Evolutionary conservation across 495 filamentous ascomycete species (phyloP), one percentile per base, ranked within the genome.

Genomic region (Hypomontagnella submonticulosa): DNA sequence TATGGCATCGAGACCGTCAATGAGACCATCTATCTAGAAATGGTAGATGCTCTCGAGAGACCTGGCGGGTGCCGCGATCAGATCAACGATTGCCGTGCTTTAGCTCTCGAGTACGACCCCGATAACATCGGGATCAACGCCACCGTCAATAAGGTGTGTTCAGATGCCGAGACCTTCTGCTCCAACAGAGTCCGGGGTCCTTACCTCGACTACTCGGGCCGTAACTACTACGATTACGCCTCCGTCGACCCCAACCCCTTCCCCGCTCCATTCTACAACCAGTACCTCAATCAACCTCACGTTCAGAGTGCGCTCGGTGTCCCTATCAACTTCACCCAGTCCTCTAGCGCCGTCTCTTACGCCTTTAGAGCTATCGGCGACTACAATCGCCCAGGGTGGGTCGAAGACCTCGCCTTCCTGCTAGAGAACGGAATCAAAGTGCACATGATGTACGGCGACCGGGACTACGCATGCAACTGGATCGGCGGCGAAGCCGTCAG

Each of bases 1-100:
- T 95, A 92, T 66, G 85, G 84, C 13, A 82, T 92, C 12, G 71
- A 87, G 60, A 79, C 85, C 0, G 85, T 91, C 73, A 81, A 89
- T 67, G 75, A 85, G 56, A 79, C 83, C 1, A 57, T 77, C 6
- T 77, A 81, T 46, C 77, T 79, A 38, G 71, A 78, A 43, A 84
- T 71, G 68, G 34, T 72, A 9, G 69, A 72, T 18, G 69, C 69
- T 1, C 69, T 60, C 41, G 67, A 72, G 36, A 51, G 47, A n/a
- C 66, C 76, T 10, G 77, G 73, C 8, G 85, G 86, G 13, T 88
- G 86, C 60, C 69, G 74, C 27, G 81, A 84, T 56, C 74, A 78
- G 33, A 84, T 87, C 41, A 64, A 76, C 20, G 41, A 78, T 27
- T 88, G 85, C 67, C 76, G 83, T 20, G 66, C 67, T 5, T 74